Conservation (phyloP, 768 basidiomycete genomes). For the Mrakia frigida region DNA sequence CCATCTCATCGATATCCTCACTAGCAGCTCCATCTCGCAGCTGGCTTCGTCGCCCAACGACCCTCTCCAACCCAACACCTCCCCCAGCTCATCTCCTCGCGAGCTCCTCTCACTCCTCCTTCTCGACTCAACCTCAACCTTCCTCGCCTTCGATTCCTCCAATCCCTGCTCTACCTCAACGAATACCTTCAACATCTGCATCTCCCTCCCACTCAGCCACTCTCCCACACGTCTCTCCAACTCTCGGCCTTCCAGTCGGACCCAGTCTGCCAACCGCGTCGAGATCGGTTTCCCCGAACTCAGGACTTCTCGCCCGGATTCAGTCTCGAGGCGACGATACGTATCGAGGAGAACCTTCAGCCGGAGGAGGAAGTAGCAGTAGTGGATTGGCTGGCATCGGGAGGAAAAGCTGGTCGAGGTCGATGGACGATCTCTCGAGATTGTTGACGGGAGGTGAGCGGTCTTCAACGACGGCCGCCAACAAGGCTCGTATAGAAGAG, state of each 20-base stretch:
- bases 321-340: background rate
- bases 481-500: slow-evolving; percentile 7
- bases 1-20: background rate
- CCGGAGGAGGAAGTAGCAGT: background rate
- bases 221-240: background rate
- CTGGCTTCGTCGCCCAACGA: slow-evolving; percentile 3
- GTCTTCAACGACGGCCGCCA: background rate
- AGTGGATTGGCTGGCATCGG: background rate
- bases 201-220: background rate
- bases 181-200: background rate
- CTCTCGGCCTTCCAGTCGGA: background rate
- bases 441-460: background rate
- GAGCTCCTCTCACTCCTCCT: background rate
- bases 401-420: slow-evolving; percentile 21
- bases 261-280: background rate
- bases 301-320: background rate
- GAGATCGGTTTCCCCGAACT: slow-evolving; percentile 6
- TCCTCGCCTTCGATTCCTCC: background rate
- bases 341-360: background rate
- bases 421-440: slow-evolving; percentile 14
- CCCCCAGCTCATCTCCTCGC: slow-evolving; percentile 11
- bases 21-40: background rate
- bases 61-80: slow-evolving; percentile 1
- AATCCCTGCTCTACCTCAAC: background rate
- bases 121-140: background rate